Evolutionary conservation across 2,329 filamentous ascomycete species (phyloP).

Genomic region (Hypocreales sp.): DNA sequence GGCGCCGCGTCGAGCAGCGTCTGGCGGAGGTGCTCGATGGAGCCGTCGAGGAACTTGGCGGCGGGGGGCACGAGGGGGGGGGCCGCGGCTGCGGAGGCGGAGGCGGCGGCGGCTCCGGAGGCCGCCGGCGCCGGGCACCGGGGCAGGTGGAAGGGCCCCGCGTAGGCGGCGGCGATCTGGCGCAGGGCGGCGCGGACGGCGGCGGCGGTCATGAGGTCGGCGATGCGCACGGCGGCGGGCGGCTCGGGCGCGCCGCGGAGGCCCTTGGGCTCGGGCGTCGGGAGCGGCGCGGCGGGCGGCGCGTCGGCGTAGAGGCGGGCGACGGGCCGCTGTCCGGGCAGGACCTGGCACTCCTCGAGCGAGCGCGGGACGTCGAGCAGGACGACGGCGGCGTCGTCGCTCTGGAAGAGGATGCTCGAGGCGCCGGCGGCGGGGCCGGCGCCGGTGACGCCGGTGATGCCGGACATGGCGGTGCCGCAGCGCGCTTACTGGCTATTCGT

Average conservation of each 20-base stretch:
- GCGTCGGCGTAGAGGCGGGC: constrained; percentile 29
- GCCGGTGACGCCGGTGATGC: too few species aligned
- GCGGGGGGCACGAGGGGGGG: constrained; percentile 21
- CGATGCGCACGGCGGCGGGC: constrained; percentile 31
- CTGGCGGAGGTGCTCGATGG: constrained; percentile 23
- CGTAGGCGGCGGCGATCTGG: constrained; percentile 15
- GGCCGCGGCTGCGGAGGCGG: constrained; percentile 2
- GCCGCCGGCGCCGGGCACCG: constrained; percentile 1
- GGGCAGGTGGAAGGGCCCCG: constrained; percentile 26
- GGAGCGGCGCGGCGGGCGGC: constrained; percentile 28
- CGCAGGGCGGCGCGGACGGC: constrained; percentile 28
- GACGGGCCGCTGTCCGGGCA: constrained; percentile 17
- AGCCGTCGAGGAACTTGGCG: constrained; percentile 31
- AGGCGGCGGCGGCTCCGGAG: neutral
- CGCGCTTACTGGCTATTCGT: too few species aligned
- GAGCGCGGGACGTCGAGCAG: constrained; percentile 57
- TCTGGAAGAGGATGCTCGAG: constrained; percentile 18
- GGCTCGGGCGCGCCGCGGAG: constrained; percentile 8
- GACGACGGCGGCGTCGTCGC: constrained; percentile 26
- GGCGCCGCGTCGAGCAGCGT: constrained; percentile 27
- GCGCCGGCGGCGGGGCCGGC: constrained; percentile 1
- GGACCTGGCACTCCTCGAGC: constrained; percentile 49
- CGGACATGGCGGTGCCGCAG: too few species aligned
- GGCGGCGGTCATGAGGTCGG: constrained; percentile 36
- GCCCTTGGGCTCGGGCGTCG: constrained; percentile 30